Evolutionary conservation across 2,329 filamentous ascomycete genomes (phyloP).

Genomic region (Aspergillus quadricinctus): DNA sequence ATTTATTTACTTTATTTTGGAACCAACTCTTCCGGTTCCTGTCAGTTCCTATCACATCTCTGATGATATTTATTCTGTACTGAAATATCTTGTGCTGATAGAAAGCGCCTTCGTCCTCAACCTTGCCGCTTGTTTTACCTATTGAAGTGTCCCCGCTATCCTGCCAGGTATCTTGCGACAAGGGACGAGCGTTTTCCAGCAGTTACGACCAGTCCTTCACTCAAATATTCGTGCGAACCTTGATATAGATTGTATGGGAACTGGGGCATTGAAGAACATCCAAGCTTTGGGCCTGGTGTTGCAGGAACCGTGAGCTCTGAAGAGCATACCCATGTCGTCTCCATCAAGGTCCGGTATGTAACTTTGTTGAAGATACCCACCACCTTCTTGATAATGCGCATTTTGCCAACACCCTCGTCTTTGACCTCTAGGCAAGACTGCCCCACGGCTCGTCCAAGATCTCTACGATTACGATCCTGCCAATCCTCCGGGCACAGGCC

Average conservation of each 20-base stretch:
- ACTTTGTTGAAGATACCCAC: neutral
- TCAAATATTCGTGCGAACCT: neutral
- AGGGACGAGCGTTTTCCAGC: neutral
- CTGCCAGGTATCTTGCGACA: constrained; percentile 11
- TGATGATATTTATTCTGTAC: neutral
- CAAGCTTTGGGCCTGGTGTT: constrained; percentile 6
- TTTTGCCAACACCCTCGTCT: neutral
- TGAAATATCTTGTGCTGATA: neutral
- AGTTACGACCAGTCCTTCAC: neutral
- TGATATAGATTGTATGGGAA: constrained; percentile 9
- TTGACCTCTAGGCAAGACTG: constrained; percentile 44
- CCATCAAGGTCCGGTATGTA: constrained; percentile 31
- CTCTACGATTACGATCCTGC: constrained; percentile 41
- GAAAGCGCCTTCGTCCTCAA: constrained; percentile 4
- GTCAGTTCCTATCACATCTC: neutral
- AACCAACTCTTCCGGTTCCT: neutral
- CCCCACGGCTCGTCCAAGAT: constrained; percentile 47
- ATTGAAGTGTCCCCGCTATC: constrained; percentile 25
- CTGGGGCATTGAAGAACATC: neutral
- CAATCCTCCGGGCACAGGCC: constrained; percentile 41
- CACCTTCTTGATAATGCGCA: neutral
- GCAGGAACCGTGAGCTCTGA: constrained; percentile 9
- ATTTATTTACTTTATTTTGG: neutral
- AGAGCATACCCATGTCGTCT: constrained; percentile 27
- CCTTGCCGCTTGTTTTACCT: constrained; percentile 19